Conservation (phyloP, 2,329 filamentous ascomycete species). For the Colletotrichum gigasporum region DNA sequence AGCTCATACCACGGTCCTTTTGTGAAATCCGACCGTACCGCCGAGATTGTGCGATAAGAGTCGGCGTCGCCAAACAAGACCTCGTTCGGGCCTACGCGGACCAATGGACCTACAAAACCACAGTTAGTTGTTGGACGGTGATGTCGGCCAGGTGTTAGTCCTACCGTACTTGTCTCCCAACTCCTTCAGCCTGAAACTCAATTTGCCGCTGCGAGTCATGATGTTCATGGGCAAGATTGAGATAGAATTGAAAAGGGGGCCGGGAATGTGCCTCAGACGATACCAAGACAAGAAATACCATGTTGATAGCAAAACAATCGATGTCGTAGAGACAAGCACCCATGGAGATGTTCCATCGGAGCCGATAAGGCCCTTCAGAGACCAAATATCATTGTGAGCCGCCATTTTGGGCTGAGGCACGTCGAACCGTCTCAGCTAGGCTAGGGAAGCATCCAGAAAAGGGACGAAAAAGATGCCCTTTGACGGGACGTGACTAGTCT, state of each 20-base stretch:
- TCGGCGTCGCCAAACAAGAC: slow-evolving; percentile 33
- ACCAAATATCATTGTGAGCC: neutral
- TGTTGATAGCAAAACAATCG: neutral
- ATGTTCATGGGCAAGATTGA: slow-evolving; percentile 42
- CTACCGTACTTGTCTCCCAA: slow-evolving; percentile 22
- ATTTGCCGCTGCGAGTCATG: slow-evolving; percentile 11
- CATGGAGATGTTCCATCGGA: neutral
- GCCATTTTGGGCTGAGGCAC: neutral
- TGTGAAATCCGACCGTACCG: slow-evolving; percentile 24
- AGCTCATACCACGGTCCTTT: slow-evolving; percentile 33
- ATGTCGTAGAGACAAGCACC: neutral
- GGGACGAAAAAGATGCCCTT: too few relatives aligned
- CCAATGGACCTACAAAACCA: slow-evolving; percentile 35
- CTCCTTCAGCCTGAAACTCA: slow-evolving; percentile 19
- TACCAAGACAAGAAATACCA: slow-evolving; percentile 35
- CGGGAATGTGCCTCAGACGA: slow-evolving; percentile 43
- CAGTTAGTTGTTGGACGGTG: too few relatives aligned
- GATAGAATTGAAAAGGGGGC: slow-evolving; percentile 41
- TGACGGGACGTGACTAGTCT: neutral
- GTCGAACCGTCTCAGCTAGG: neutral
- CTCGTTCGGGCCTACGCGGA: slow-evolving; percentile 33
- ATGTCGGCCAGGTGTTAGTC: too few relatives aligned
- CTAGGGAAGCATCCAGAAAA: too few relatives aligned
- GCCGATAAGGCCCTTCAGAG: neutral
- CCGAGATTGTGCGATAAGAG: slow-evolving; percentile 15